Conservation (phyloP, 2,329 filamentous ascomycete genomes). For the Cercospora sp. region DNA sequence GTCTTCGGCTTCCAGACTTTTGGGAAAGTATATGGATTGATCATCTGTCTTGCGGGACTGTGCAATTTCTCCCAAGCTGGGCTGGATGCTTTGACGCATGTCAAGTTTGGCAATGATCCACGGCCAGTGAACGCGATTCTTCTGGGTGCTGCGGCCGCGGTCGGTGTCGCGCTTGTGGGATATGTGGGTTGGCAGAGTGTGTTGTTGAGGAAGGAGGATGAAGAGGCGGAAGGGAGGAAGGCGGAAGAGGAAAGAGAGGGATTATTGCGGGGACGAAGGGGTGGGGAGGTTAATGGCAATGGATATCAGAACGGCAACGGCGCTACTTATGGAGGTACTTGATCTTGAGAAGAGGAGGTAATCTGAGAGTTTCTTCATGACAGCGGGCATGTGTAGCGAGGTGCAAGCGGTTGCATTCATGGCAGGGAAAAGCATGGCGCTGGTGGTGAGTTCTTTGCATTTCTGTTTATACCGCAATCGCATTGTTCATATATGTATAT, state of each 20-base stretch:
- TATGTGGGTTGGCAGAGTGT: conserved; percentile 62
- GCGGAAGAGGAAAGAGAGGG: not conserved
- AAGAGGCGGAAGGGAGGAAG: conserved; percentile 41
- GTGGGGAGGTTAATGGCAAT: not conserved
- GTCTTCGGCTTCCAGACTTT: conserved; percentile 92
- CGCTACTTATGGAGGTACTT: not conserved
- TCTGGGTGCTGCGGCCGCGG: conserved; percentile 59
- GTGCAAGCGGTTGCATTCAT: not conserved
- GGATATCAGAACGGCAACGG: not conserved
- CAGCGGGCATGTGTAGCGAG: not conserved
- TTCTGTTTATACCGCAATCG: not conserved
- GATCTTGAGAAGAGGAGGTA: not conserved
- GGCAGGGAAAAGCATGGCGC: not conserved
- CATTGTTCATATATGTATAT: not conserved
- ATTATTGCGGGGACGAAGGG: not conserved
- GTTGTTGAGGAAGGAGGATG: conserved; percentile 43
- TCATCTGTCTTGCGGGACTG: conserved; percentile 81
- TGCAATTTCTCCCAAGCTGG: conserved; percentile 82
- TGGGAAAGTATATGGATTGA: conserved; percentile 88
- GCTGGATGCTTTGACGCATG: conserved; percentile 75
- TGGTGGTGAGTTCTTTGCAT: not conserved
- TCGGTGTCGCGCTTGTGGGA: conserved; percentile 65
- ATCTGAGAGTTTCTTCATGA: not conserved
- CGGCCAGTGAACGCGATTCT: conserved; percentile 74
- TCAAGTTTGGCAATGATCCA: conserved; percentile 69